These are phyloP conservation scores for Solanum stenotomum DNA, from an alignment of 257 asterid species.

Conservation along the genomic window DNA sequence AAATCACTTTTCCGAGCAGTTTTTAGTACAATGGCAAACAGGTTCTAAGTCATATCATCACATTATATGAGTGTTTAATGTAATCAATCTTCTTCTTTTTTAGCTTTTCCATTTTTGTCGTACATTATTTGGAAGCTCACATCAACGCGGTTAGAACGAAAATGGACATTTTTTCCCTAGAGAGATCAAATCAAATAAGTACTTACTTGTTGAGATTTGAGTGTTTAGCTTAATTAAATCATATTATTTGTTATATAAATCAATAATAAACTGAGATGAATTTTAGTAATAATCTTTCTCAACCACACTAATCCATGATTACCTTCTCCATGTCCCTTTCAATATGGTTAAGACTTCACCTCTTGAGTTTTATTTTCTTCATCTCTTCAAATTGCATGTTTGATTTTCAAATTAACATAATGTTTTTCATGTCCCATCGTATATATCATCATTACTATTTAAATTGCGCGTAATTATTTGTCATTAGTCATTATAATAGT, in stretches of 20 bases:
- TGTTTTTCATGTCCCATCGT: background rate
- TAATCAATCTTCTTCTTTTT: too few species aligned
- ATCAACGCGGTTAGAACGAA: background rate
- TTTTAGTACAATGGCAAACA: too few species aligned
- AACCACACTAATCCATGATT: background rate
- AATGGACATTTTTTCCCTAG: background rate
- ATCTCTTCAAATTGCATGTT: background rate
- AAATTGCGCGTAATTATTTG: background rate
- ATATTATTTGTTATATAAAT: background rate
- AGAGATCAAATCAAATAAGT: background rate
- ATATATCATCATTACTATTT: background rate
- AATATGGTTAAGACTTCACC: background rate
- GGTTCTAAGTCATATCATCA: too few species aligned
- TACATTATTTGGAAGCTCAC: too few species aligned
- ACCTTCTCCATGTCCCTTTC: background rate
- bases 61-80: background rate
- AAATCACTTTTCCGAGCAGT: too few species aligned
- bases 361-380: background rate
- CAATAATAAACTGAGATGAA: background rate
- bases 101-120: too few species aligned
- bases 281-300: background rate
- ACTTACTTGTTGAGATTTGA: background rate
- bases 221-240: background rate
- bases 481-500: too few species aligned
- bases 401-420: background rate